Evolutionary conservation across 139 green algal species (phyloP), one percentile per base, ranked within the genome.

Genomic region (Picochlorum sp.): DNA sequence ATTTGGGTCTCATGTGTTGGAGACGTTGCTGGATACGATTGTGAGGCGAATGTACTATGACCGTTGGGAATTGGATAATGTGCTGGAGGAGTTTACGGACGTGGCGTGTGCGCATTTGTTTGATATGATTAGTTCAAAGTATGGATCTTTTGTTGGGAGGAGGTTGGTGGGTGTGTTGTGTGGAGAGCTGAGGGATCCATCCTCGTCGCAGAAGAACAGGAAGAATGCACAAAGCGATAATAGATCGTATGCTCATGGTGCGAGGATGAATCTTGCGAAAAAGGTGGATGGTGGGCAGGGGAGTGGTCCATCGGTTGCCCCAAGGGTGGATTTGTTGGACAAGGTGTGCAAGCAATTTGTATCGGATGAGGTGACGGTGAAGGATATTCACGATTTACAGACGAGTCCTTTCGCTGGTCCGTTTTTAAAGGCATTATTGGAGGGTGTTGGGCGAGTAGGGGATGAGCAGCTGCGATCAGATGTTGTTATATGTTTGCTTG

Each of bases 1-100:
- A 1, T 89, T 89, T 74, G 86, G 86, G 18, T 88, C 81, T 0
- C 85, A 90, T 56, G 82, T 86, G 7, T 66, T 81, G 45, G 86
- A 93, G 63, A 73, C 63, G 28, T 24, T 60, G 34, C 44, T 77
- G 34, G 7, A n/a, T 18, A 28, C 45, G 16, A 67, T 90, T 38
- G 70, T 74, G 24, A 15, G 62, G 20, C 44, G 65, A 11, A 21
- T 3, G 6, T 7, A 20, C 49, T 30, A 62, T 45, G 47, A 26
- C 7, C n/a, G 18, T 7, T 26, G 16, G n/a, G 1, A 54, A 26
- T 54, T 54, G 15, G 18, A 54, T 26, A 15, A 54, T 20, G n/a
- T 54, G 18, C 11, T 54, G 47, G 30, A 45, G 6, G 61, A 57
- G 11, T 74, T 49, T 3, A 55, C 45, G 5, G 51, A 60, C 0